Percentiles rank a stretch among this genome's conserved stretches.
Conservation (phyloP, 2,329 filamentous ascomycete genomes). For the Aspergillus sojae region DNA sequence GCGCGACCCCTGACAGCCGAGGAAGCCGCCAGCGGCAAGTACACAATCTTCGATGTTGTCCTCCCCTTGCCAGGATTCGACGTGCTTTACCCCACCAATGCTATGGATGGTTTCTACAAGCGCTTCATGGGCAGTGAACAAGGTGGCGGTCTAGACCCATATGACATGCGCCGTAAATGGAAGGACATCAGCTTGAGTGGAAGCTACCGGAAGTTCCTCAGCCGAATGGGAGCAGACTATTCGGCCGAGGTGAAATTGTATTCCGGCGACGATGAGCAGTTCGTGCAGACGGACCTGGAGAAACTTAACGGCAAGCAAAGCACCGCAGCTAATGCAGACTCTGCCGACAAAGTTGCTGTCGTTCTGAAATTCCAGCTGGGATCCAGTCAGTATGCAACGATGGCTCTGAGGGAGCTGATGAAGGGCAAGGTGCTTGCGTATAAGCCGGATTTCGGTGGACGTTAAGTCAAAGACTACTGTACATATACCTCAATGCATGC, state of each 20-base stretch:
- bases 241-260: conserved; percentile 73
- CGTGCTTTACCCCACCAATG: conserved; percentile 81
- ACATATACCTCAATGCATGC: conserved; percentile 5
- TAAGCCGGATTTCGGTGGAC: conserved; percentile 63
- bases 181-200: conserved; percentile 88
- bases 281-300: conserved; percentile 86
- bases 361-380: conserved; percentile 74
- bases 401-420: conserved; percentile 79
- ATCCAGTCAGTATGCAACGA: conserved; percentile 81
- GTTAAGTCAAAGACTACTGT: conserved; percentile 18
- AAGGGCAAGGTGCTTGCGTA: conserved; percentile 65
- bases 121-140: conserved; percentile 80
- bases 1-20: conserved; percentile 73
- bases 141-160: conserved; percentile 78
- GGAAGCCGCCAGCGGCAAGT: conserved; percentile 77
- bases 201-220: conserved; percentile 82
- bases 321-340: conserved; percentile 17
- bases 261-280: conserved; percentile 68
- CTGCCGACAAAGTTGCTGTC: conserved; percentile 62
- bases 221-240: conserved; percentile 65
- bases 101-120: conserved; percentile 79
- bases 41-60: conserved; percentile 83
- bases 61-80: conserved; percentile 92
- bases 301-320: conserved; percentile 53
- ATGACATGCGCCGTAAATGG: conserved; percentile 82